phyloP scores from a whole-genome alignment of 2,329 filamentous ascomycete species.

The Xylariaceae sp. region DNA sequence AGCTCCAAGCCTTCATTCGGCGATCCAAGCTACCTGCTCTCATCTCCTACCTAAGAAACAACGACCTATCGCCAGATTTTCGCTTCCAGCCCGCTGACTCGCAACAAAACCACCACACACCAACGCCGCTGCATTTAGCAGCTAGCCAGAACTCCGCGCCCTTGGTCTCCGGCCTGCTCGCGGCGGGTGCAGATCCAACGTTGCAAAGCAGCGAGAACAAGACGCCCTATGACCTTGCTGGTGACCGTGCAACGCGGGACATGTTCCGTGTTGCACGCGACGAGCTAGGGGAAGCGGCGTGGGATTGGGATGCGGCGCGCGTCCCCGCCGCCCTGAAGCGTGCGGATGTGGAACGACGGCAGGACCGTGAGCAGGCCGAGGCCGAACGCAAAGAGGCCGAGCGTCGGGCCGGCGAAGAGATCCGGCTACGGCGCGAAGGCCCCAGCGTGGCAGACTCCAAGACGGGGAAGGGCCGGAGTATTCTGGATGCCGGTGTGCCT shows the following conservation, averaged over 20 bases:
- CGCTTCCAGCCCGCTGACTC: conserved; percentile 63
- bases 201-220: conserved; percentile 68
- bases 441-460: conserved; percentile 42
- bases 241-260: conserved; percentile 79
- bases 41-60: conserved; percentile 75
- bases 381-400: conserved; percentile 63
- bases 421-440: conserved; percentile 64
- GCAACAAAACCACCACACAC: conserved; percentile 69
- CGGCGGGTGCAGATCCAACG: conserved; percentile 70
- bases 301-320: conserved; percentile 71
- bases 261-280: conserved; percentile 84
- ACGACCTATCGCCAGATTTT: conserved; percentile 66
- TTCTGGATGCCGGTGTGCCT: conserved; percentile 52
- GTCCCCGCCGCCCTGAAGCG: conserved; percentile 68
- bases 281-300: conserved; percentile 70
- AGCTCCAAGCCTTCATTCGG: conserved; percentile 81
- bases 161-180: conserved; percentile 69
- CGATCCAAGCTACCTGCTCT: conserved; percentile 86
- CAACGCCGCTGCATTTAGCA: conserved; percentile 80
- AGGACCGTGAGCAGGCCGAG: conserved; percentile 64
- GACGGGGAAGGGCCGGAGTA: conserved; percentile 42
- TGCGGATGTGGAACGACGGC: conserved; percentile 64
- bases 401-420: conserved; percentile 67
- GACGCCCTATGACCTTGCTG: conserved; percentile 79
- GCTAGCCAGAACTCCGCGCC: conserved; percentile 74